Evolutionary conservation across 2,329 filamentous ascomycete species (phyloP).

Genomic region (Zymoseptoria brevis): DNA sequence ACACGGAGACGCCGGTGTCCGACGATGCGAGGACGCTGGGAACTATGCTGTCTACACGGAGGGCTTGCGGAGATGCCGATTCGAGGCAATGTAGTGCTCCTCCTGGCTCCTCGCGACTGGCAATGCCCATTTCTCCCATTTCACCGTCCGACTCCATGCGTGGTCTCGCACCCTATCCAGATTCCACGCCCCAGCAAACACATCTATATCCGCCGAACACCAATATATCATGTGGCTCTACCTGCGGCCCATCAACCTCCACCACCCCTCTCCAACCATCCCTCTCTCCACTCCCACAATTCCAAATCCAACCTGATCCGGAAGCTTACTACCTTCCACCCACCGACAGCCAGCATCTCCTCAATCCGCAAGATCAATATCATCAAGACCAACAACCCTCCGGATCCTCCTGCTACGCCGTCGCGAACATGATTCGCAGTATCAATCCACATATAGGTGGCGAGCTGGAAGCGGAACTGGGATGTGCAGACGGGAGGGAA

Average conservation of each 20-base stretch:
- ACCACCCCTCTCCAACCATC: not conserved
- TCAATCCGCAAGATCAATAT: not conserved
- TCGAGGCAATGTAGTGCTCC: not conserved
- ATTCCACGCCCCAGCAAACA: not conserved
- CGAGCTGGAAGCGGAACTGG: slow-evolving; percentile 35
- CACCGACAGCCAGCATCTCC: not conserved
- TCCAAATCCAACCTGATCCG: not conserved
- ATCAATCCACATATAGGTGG: slow-evolving; percentile 34
- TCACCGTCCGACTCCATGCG: not conserved
- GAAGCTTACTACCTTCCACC: not conserved
- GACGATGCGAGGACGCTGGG: not conserved
- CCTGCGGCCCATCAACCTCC: not conserved
- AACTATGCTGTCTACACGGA: not conserved
- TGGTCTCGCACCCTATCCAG: not conserved
- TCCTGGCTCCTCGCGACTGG: not conserved
- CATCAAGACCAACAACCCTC: not conserved
- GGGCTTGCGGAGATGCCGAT: not conserved
- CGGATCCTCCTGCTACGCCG: slow-evolving; percentile 31
- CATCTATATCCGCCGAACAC: not conserved
- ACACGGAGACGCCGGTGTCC: not conserved
- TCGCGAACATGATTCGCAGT: slow-evolving; percentile 39
- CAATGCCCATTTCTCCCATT: not conserved
- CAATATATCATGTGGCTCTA: not conserved
- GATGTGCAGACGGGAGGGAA: slow-evolving; percentile 33
- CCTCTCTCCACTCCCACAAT: not conserved